Evolutionary conservation across 2,329 filamentous ascomycete genomes (phyloP).

Genomic region (Verticillium isaacii): DNA sequence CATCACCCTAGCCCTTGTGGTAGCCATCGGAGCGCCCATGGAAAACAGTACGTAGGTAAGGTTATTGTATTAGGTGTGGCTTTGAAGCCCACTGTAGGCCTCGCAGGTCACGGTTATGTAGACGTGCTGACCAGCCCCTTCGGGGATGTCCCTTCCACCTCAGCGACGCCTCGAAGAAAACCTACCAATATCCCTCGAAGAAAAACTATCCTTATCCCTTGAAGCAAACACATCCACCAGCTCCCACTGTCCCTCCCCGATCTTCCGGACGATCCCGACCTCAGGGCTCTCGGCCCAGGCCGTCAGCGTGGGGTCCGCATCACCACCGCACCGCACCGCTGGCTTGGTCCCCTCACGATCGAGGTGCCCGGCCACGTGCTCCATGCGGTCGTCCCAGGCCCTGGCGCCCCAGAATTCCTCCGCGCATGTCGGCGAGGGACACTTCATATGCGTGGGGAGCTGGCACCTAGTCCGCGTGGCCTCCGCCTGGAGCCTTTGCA

Average conservation of each 20-base stretch:
- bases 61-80: too few species aligned
- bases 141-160: too few species aligned
- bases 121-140: too few species aligned
- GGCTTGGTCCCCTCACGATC: conserved; percentile 40
- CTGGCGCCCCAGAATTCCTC: conserved; percentile 53
- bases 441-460: conserved; percentile 55
- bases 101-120: too few species aligned
- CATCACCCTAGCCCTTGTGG: too few species aligned
- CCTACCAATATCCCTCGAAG: too few species aligned
- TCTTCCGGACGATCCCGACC: conserved; percentile 30
- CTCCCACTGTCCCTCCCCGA: conserved; percentile 22
- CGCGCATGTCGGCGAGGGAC: conserved; percentile 58
- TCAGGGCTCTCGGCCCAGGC: conserved; percentile 31
- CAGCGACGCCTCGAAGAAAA: too few species aligned
- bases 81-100: too few species aligned
- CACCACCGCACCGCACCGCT: conserved; percentile 31
- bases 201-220: background rate
- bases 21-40: too few species aligned
- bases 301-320: conserved; percentile 29
- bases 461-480: conserved; percentile 59
- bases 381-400: conserved; percentile 79
- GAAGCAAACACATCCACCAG: conserved; percentile 25
- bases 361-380: conserved; percentile 79
- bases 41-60: too few species aligned
- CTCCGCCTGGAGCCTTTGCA: conserved; percentile 50